A percentile compares a stretch with the other conserved stretches of the same genome.
These are phyloP conservation scores for Pistacia atlantica DNA, from an alignment of 345 rosid species.

Conservation along the genomic window DNA sequence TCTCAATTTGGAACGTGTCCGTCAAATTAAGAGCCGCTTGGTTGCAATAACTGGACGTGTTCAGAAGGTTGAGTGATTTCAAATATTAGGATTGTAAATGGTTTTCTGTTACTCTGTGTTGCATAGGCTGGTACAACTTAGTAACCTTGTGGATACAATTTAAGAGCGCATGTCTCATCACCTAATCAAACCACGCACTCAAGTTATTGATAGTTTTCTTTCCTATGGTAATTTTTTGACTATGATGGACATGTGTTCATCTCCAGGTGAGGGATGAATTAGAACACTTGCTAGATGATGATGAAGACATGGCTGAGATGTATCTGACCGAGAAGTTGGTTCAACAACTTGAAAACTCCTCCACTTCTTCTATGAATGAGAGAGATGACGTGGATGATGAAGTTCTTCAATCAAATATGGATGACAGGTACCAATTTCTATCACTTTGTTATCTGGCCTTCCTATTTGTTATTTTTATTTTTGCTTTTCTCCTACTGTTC, in stretches of 20 bases:
- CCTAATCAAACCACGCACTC: not conserved
- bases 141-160: constrained; percentile 11
- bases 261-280: constrained; percentile 87
- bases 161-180: not conserved
- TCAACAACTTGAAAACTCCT: constrained; percentile 67
- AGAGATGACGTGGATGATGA: constrained; percentile 55
- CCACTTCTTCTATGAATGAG: constrained; percentile 60
- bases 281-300: constrained; percentile 92
- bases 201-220: constrained; percentile 8
- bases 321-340: constrained; percentile 81
- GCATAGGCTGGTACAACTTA: not conserved
- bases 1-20: constrained; percentile 68
- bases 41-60: constrained; percentile 74
- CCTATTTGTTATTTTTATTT: not conserved
- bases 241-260: not conserved
- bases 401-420: constrained; percentile 47
- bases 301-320: constrained; percentile 99
- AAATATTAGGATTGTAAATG: not conserved
- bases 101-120: not conserved
- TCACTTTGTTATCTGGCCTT: not conserved
- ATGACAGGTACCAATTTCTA: constrained; percentile 49
- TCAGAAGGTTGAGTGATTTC: constrained; percentile 53
- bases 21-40: constrained; percentile 72
- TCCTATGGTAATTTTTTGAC: not conserved
- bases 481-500: constrained; percentile 7